Base-by-base conservation (phyloP, 208 protist species). In the Angomonas deanei region DNA sequence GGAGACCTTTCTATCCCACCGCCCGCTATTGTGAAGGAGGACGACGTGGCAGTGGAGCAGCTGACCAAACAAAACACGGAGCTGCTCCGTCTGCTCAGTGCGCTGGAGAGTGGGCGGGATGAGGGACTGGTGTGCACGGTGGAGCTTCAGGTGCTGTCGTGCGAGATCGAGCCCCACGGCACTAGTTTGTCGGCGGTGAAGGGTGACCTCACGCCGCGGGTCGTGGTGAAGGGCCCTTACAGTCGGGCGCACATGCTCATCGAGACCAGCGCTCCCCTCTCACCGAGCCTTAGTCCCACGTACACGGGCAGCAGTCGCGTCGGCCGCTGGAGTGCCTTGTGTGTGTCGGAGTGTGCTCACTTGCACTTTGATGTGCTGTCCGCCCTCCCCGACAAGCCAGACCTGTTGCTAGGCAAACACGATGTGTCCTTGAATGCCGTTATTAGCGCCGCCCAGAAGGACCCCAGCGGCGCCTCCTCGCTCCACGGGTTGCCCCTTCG, bases 381-480 rank as follows among this genome's bases (percentile, higher is more conserved):
- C 19, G 33, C 36, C 26, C 11, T 38, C 19, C 39, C 28, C 42
- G 42, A 19, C 19, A 10, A 50, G 42, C 42, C 13, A 19, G 23
- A 10, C 19, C 13, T 5, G 8, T 10, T 70, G 2, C 46, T 85
- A 28, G 75, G 74, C n/a, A 55, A 57, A 10, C 66, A 71, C n/a
- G 66, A 50, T 56, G 24, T 85, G 3, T 56, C 74, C 23, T 49
- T 79, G 19, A 71, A 49, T 13, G 52, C 68, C 0, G 47, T 85
- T 17, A 60, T 85, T 28, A 49, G 36, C 42, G 63, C 28, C 30
- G n/a, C 19, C 48, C 24, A 10, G 11, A 31, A 3, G 23, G 2
- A 33, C n/a, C 34, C 19, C 8, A 23, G 19, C 11, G 17, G 24
- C 34, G 17, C 11, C 1, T 39, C 52, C 26, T 63, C 68, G 13